Evolutionary conservation across 768 basidiomycete genomes (phyloP).

Genomic region (Amanita subjunquillea): DNA sequence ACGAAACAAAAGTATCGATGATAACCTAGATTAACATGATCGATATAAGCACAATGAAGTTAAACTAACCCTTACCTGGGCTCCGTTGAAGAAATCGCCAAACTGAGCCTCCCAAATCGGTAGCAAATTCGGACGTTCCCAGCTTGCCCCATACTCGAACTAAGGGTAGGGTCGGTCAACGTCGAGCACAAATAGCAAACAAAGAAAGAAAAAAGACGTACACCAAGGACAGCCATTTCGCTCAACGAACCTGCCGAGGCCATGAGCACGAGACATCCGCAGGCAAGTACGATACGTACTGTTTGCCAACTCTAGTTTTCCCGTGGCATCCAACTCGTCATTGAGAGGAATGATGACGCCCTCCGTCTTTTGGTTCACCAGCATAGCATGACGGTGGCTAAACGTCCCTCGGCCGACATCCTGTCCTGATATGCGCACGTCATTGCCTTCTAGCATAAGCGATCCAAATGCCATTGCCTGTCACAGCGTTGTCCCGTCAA

Average conservation of each 20-base stretch:
- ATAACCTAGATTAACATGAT: conserved; percentile 40
- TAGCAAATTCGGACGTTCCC: conserved; percentile 74
- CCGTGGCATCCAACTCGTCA: conserved; percentile 44
- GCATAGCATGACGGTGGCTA: conserved; percentile 85
- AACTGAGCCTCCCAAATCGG: conserved; percentile 91
- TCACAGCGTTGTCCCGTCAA: neutral
- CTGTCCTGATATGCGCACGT: conserved; percentile 87
- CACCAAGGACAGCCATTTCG: conserved; percentile 83
- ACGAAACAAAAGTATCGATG: conserved; percentile 83
- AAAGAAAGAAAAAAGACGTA: conserved; percentile 22
- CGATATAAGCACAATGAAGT: neutral
- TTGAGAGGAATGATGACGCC: conserved; percentile 77
- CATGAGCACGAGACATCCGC: neutral
- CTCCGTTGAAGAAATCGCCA: conserved; percentile 91
- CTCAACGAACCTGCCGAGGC: conserved; percentile 61
- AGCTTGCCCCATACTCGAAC: conserved; percentile 88
- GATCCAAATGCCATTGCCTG: conserved; percentile 86
- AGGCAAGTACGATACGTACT: conserved; percentile 33
- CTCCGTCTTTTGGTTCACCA: conserved; percentile 82
- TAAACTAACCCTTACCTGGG: conserved; percentile 31
- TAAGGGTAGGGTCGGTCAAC: conserved; percentile 16
- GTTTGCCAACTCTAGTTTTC: conserved; percentile 79
- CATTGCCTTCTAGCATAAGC: conserved; percentile 70
- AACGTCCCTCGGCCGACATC: conserved; percentile 90
- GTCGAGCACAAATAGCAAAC: neutral